Evolutionary conservation across 176 grass and related monocot genomes (phyloP).

Genomic region (Oryza rufipogon): DNA sequence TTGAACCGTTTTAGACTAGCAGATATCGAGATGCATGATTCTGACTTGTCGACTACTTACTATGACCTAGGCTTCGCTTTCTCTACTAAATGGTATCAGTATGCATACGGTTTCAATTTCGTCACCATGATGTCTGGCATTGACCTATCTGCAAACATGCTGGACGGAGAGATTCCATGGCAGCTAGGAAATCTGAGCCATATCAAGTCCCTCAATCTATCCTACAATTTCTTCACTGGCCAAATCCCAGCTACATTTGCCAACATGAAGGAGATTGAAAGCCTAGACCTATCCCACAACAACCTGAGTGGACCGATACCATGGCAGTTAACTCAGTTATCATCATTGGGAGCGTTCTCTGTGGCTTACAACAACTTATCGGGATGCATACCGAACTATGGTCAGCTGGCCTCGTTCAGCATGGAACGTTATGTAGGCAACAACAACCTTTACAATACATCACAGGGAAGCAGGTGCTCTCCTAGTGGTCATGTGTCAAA

Average conservation of each 20-base stretch:
- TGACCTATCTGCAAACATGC: conserved; percentile 33
- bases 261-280: conserved; percentile 7
- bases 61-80: conserved; percentile 4
- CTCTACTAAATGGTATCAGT: neutral
- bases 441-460: neutral
- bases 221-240: conserved; percentile 18
- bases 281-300: conserved; percentile 44
- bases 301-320: conserved; percentile 8
- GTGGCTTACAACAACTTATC: neutral
- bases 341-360: neutral
- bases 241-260: conserved; percentile 21
- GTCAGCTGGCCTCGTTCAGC: neutral
- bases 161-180: conserved; percentile 22
- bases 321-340: neutral
- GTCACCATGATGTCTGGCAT: conserved; percentile 1
- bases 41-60: neutral
- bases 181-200: conserved; percentile 25
- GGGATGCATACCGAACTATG: neutral
- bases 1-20: no score
- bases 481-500: neutral
- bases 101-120: neutral
- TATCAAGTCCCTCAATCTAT: conserved; percentile 35
- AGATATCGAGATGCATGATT: neutral
- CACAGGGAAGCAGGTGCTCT: neutral
- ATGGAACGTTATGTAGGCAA: neutral